These are phyloP conservation scores for Saturnispora ahearnii DNA, from an alignment of 805 yeast species.

Conservation along the genomic window DNA sequence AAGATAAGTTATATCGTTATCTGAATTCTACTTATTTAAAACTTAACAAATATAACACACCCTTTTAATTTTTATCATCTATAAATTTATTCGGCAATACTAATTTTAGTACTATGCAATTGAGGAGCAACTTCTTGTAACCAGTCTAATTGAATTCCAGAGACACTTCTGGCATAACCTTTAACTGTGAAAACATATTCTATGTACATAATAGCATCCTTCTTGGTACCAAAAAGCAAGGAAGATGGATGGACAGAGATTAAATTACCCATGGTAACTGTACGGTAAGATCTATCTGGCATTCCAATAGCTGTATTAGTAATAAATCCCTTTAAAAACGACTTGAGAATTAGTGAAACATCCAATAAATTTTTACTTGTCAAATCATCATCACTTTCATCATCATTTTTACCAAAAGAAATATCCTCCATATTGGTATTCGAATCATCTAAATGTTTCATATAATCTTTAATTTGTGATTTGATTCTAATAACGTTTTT, in stretches of 20 bases:
- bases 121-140: conserved; percentile 74
- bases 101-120: conserved; percentile 24
- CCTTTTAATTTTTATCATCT: not conserved
- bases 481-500: conserved; percentile 68
- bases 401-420: conserved; percentile 22
- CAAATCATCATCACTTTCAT: conserved; percentile 22
- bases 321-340: conserved; percentile 78
- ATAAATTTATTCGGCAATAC: not conserved
- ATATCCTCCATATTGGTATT: conserved; percentile 21
- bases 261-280: conserved; percentile 75
- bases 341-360: conserved; percentile 53
- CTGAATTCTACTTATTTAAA: too few relatives aligned
- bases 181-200: conserved; percentile 90
- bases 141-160: conserved; percentile 76
- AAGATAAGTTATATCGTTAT: too few relatives aligned
- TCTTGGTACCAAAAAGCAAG: conserved; percentile 66
- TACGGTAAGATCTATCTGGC: conserved; percentile 89
- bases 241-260: conserved; percentile 90
- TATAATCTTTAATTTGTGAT: conserved; percentile 63
- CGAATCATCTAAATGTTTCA: conserved; percentile 38
- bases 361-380: conserved; percentile 31
- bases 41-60: too few relatives aligned
- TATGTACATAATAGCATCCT: conserved; percentile 86
- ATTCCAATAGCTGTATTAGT: conserved; percentile 86
- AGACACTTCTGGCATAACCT: conserved; percentile 88